Conservation (phyloP, 2,329 filamentous ascomycete genomes). For the Dissoconium aciculare region DNA sequence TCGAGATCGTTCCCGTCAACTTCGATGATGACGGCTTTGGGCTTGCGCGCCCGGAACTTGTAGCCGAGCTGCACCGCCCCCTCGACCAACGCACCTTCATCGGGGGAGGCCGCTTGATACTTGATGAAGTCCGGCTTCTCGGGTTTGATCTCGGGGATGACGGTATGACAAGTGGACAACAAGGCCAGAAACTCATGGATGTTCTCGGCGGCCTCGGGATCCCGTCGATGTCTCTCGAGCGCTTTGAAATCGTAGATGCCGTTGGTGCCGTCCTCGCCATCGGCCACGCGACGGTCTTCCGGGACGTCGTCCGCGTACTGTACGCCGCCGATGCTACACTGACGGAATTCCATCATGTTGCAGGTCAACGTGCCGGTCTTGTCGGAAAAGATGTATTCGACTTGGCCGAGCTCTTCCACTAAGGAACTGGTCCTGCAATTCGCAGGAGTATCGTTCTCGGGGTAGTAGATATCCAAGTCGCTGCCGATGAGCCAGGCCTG, state of each 20-base stretch:
- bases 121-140: slow-evolving; percentile 72
- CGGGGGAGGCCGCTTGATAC: slow-evolving; percentile 93
- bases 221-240: slow-evolving; percentile 52
- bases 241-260: slow-evolving; percentile 75
- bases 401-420: slow-evolving; percentile 93
- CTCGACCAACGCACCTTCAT: slow-evolving; percentile 91
- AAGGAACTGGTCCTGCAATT: slow-evolving; percentile 92
- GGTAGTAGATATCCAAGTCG: slow-evolving; percentile 95
- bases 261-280: slow-evolving; percentile 45
- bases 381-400: slow-evolving; percentile 97
- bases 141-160: slow-evolving; percentile 79
- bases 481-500: slow-evolving; percentile 96
- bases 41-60: slow-evolving; percentile 79
- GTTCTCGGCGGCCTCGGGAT: slow-evolving; percentile 35
- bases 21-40: slow-evolving; percentile 70
- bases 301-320: slow-evolving; percentile 88
- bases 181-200: slow-evolving; percentile 79
- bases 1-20: slow-evolving; percentile 58
- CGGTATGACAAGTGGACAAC: slow-evolving; percentile 84
- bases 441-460: slow-evolving; percentile 85
- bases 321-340: slow-evolving; percentile 81
- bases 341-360: slow-evolving; percentile 97
- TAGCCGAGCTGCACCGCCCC: slow-evolving; percentile 78
- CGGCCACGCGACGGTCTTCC: slow-evolving; percentile 69
- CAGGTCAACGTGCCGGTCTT: slow-evolving; percentile 97